Percentiles rank a stretch among this genome's conserved stretches.
Evolutionary conservation across 768 basidiomycete genomes (phyloP).

Genomic region (Nevesoporus exiguus): DNA sequence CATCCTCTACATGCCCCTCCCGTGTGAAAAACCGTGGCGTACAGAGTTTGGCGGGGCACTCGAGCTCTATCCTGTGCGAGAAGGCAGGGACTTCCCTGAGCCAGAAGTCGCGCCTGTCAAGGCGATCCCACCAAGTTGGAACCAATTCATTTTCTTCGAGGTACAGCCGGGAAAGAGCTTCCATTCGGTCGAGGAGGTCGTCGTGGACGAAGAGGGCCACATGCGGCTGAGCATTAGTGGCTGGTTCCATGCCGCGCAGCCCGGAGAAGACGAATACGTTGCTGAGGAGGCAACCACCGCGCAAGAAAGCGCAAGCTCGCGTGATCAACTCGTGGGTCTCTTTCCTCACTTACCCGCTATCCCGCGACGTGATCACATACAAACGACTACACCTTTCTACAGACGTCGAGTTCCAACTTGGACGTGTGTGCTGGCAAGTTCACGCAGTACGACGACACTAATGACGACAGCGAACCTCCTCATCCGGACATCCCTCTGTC

Average conservation of each 20-base stretch:
- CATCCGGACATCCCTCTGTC: constrained; percentile 54
- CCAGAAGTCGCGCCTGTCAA: constrained; percentile 65
- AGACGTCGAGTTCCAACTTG: constrained; percentile 59
- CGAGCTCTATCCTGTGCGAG: constrained; percentile 80
- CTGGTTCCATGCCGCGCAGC: constrained; percentile 94
- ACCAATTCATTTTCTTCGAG: constrained; percentile 83
- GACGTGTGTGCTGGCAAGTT: constrained; percentile 37
- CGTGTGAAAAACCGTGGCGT: constrained; percentile 72
- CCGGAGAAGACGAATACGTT: constrained; percentile 85
- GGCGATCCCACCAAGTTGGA: constrained; percentile 77
- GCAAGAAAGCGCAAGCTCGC: constrained; percentile 79
- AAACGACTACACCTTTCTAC: constrained; percentile 13
- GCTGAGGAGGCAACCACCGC: constrained; percentile 42
- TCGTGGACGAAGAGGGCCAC: constrained; percentile 69
- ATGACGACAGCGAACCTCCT: constrained; percentile 39
- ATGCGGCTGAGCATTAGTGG: constrained; percentile 87
- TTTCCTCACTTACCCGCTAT: constrained; percentile 6
- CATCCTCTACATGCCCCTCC: constrained; percentile 93
- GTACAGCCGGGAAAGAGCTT: constrained; percentile 96
- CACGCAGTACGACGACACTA: constrained; percentile 45
- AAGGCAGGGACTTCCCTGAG: constrained; percentile 58
- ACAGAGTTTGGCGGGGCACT: constrained; percentile 90
- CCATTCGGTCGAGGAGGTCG: constrained; percentile 95
- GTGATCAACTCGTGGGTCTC: constrained; percentile 84
- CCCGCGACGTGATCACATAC: constrained; percentile 1